Percentiles rank a stretch among this genome's conserved stretches.
Evolutionary conservation across 2,329 filamentous ascomycete species (phyloP).

Genomic region (Beauveria caledonica): DNA sequence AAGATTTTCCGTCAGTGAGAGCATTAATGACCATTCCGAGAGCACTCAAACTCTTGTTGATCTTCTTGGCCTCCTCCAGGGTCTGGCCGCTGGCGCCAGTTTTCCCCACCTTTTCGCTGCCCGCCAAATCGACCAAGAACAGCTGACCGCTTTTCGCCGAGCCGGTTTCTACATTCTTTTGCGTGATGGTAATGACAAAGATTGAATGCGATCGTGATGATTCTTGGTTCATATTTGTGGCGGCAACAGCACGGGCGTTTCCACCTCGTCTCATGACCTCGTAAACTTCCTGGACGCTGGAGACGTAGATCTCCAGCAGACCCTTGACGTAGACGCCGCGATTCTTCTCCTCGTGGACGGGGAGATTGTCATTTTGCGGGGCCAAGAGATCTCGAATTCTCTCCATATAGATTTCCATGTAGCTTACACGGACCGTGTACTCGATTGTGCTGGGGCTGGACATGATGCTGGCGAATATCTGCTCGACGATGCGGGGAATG

Average conservation of each 20-base stretch:
- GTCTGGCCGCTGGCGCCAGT: conserved; percentile 96
- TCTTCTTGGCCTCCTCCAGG: conserved; percentile 97
- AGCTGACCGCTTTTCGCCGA: conserved; percentile 94
- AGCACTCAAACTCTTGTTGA: conserved; percentile 98
- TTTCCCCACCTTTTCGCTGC: conserved; percentile 98
- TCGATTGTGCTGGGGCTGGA: conserved; percentile 88
- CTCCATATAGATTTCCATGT: conserved; percentile 99
- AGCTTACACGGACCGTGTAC: conserved; percentile 96
- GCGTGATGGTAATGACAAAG: conserved; percentile 91
- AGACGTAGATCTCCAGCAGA: conserved; percentile 88
- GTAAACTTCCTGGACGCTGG: conserved; percentile 90
- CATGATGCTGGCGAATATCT: conserved; percentile 94
- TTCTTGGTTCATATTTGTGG: conserved; percentile 99
- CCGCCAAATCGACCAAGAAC: conserved; percentile 94
- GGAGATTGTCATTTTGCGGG: conserved; percentile 91
- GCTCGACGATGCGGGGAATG: conserved; percentile 92
- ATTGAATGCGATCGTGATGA: conserved; percentile 98
- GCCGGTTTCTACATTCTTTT: conserved; percentile 95
- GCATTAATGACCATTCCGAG: conserved; percentile 99
- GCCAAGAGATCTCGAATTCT: conserved; percentile 87
- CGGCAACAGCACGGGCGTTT: conserved; percentile 79
- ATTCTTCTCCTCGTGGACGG: conserved; percentile 96
- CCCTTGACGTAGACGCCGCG: conserved; percentile 95
- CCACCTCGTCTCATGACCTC: conserved; percentile 94
- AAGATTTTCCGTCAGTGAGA: conserved; percentile 92